Conservation (phyloP, 768 basidiomycete species). For the Dioszegia crocea region DNA sequence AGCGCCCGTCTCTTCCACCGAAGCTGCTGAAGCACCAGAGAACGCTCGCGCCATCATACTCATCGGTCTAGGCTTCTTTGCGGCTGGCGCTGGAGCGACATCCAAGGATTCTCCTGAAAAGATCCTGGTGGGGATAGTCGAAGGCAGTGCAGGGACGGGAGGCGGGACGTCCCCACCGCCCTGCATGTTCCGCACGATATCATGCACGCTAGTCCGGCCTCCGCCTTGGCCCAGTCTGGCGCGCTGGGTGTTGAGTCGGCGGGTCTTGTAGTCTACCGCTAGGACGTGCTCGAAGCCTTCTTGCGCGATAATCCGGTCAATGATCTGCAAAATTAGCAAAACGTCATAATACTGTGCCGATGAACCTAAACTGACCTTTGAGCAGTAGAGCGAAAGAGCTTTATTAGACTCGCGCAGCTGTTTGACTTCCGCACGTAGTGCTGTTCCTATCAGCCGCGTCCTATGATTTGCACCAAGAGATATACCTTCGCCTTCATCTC, state of each 20-base stretch:
- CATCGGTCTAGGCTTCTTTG: slow-evolving; percentile 38
- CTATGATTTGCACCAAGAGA: too few relatives aligned
- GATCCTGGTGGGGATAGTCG: neutral
- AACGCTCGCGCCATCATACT: slow-evolving; percentile 39
- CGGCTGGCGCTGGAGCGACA: neutral
- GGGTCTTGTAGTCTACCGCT: slow-evolving; percentile 66
- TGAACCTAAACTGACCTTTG: slow-evolving; percentile 55
- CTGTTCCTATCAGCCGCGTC: slow-evolving; percentile 42
- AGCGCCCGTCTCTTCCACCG: neutral
- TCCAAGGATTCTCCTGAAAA: neutral
- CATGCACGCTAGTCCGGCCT: slow-evolving; percentile 4
- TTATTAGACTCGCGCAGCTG: slow-evolving; percentile 93
- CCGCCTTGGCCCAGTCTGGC: neutral
- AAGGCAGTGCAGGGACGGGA: neutral
- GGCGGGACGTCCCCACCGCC: slow-evolving; percentile 1
- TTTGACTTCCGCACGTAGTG: slow-evolving; percentile 81
- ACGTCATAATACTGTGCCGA: neutral
- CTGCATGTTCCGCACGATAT: slow-evolving; percentile 10
- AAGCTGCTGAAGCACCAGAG: neutral
- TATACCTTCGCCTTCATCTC: slow-evolving; percentile 30
- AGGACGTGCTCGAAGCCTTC: slow-evolving; percentile 94
- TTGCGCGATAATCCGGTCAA: slow-evolving; percentile 91
- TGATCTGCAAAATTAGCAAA: slow-evolving; percentile 56
- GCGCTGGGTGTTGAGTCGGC: slow-evolving; percentile 15
- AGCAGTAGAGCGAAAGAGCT: slow-evolving; percentile 87